Evolutionary conservation across 106 monocot species (phyloP).

Genomic region (Hemerocallis citrina): DNA sequence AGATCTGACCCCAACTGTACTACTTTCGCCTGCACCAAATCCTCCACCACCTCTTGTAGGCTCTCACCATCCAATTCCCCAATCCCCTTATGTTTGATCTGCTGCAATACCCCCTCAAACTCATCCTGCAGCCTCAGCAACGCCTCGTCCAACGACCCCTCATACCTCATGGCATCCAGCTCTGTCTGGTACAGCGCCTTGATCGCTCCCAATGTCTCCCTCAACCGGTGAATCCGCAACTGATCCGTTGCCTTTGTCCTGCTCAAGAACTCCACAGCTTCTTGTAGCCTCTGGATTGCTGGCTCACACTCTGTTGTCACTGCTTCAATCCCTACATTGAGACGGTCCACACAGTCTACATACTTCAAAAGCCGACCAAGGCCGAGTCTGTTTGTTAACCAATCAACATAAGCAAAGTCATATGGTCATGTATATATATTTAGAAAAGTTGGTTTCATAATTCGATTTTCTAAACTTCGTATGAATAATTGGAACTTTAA

Average conservation of each 20-base stretch:
- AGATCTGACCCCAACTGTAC: conserved; percentile 17
- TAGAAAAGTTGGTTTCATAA: too few species aligned
- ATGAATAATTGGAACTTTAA: too few species aligned
- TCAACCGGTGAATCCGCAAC: conserved; percentile 17
- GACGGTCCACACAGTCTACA: conserved; percentile 30
- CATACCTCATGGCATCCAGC: conserved; percentile 38
- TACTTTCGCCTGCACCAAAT: not conserved
- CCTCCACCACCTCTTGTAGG: not conserved
- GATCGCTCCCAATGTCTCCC: conserved; percentile 30
- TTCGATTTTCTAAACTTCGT: too few species aligned
- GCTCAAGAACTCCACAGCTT: conserved; percentile 45
- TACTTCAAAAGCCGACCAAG: conserved; percentile 8
- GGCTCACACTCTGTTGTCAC: conserved; percentile 21
- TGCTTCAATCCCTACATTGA: conserved; percentile 16
- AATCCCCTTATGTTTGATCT: conserved; percentile 10
- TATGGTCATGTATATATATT: too few species aligned
- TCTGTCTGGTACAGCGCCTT: conserved; percentile 30
- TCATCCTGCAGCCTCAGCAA: conserved; percentile 39
- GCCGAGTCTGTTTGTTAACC: too few species aligned
- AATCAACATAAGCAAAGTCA: too few species aligned
- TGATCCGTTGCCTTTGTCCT: conserved; percentile 43
- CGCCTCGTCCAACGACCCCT: conserved; percentile 43
- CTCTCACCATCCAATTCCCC: not conserved
- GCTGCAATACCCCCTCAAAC: conserved; percentile 31
- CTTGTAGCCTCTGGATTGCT: conserved; percentile 33